phyloP scores from a whole-genome alignment of 306 rosid genomes.

The Albizia julibrissin region DNA sequence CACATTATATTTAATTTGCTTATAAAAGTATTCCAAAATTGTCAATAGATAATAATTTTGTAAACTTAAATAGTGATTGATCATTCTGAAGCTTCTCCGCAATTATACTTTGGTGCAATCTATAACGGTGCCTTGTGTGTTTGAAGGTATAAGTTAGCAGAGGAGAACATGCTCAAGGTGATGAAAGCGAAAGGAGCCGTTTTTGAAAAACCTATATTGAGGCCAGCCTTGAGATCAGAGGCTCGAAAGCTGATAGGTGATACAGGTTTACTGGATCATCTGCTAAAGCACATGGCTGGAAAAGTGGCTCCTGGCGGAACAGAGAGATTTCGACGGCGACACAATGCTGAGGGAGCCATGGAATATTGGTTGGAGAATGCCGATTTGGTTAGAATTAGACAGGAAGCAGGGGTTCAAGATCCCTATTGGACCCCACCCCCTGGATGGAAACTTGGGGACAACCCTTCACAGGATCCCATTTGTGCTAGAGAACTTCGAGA shows the following conservation, averaged over 20 bases:
- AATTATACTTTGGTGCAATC: neutral
- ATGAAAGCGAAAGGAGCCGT: conserved; percentile 70
- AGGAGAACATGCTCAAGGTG: conserved; percentile 73
- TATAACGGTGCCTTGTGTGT: neutral
- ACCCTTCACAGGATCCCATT: conserved; percentile 60
- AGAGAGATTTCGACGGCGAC: conserved; percentile 76
- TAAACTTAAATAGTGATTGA: neutral
- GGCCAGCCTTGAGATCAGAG: conserved; percentile 75
- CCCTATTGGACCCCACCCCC: conserved; percentile 87
- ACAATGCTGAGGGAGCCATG: conserved; percentile 91
- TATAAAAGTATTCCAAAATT: neutral
- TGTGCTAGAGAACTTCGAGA: conserved; percentile 53
- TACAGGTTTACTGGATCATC: conserved; percentile 87
- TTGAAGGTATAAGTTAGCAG: conserved; percentile 76
- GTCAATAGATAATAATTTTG: neutral
- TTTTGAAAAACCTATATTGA: conserved; percentile 65
- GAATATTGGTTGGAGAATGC: conserved; percentile 95
- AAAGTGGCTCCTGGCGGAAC: conserved; percentile 86
- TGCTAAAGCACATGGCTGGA: conserved; percentile 94
- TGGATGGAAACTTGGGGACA: conserved; percentile 87
- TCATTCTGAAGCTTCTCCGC: neutral
- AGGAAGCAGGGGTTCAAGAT: conserved; percentile 79
- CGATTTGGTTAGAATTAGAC: conserved; percentile 62
- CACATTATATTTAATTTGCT: neutral
- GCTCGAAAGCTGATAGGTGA: conserved; percentile 88